A percentile compares a stretch with the other conserved stretches of the same genome.
These are phyloP conservation scores for Cyberlindnera mrakii DNA, from an alignment of 805 yeast species.

Conservation along the genomic window DNA sequence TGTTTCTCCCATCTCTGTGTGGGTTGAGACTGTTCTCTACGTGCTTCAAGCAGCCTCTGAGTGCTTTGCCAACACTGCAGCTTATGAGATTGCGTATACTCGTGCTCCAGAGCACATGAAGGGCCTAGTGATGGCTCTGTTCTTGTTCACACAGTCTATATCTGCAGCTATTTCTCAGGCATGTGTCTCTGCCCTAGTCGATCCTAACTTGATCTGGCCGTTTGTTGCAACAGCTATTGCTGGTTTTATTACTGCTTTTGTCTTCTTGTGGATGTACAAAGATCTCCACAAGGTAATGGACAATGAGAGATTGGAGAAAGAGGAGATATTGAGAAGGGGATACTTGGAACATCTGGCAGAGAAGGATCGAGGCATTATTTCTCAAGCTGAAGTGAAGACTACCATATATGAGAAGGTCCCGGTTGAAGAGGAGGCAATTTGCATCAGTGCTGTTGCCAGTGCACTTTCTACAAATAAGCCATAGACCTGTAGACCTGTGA, in stretches of 20 bases:
- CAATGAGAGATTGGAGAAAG: conserved; percentile 15
- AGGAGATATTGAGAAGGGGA: conserved; percentile 10
- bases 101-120: conserved; percentile 63
- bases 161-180: conserved; percentile 78
- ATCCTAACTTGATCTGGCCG: conserved; percentile 69
- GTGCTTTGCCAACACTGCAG: conserved; percentile 75
- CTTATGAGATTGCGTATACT: conserved; percentile 78
- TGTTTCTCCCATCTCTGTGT: conserved; percentile 47
- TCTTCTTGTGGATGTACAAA: conserved; percentile 36
- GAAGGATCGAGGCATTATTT: background rate
- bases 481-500: too few relatives aligned
- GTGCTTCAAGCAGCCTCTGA: conserved; percentile 69
- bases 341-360: conserved; percentile 7
- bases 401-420: background rate
- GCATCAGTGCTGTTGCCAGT: background rate
- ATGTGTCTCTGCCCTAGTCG: conserved; percentile 54
- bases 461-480: too few relatives aligned
- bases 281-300: conserved; percentile 19
- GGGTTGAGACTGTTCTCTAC: conserved; percentile 62
- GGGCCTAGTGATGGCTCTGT: conserved; percentile 41
- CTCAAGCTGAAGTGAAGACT: background rate
- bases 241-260: conserved; percentile 50
- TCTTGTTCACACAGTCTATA: conserved; percentile 66
- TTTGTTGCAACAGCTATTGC: conserved; percentile 58
- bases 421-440: background rate